Percentiles rank a stretch among this genome's conserved stretches.
Conservation (phyloP, 2,329 filamentous ascomycete species). For the Arthrobotrys entomopaga region DNA sequence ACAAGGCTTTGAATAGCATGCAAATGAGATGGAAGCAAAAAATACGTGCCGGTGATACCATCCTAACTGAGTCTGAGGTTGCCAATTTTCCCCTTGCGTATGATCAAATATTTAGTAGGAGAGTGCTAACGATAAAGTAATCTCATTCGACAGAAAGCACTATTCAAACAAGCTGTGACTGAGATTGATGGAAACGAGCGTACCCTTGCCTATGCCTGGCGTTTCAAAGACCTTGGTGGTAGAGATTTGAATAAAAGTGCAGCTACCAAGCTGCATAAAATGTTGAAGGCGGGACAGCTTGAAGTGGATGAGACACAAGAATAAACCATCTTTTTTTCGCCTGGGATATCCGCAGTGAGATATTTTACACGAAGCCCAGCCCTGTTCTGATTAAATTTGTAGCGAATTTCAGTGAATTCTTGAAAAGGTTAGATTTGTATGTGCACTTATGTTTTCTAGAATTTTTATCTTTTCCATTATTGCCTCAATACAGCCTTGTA, state of each 20-base stretch:
- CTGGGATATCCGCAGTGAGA: no score
- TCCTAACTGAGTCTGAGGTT: constrained; percentile 31
- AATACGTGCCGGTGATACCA: constrained; percentile 46
- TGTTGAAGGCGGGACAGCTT: constrained; percentile 39
- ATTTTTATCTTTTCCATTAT: no score
- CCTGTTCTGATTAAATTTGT: no score
- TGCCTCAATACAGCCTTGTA: no score
- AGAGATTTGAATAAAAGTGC: constrained; percentile 46
- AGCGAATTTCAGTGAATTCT: no score
- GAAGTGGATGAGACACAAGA: background rate
- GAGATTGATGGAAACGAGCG: constrained; percentile 42
- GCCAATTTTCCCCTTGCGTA: background rate
- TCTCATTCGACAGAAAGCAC: constrained; percentile 19
- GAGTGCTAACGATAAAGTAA: background rate
- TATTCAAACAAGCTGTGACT: constrained; percentile 42
- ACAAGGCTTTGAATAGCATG: constrained; percentile 36
- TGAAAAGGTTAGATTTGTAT: no score
- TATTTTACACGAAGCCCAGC: no score
- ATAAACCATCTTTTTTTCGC: background rate
- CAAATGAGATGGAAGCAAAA: constrained; percentile 42
- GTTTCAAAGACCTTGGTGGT: constrained; percentile 47
- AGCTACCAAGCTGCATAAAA: constrained; percentile 30
- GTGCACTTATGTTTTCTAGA: no score
- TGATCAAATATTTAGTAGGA: background rate
- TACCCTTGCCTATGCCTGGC: constrained; percentile 46